A percentile compares a stretch with the other conserved stretches of the same genome.
phyloP scores from a whole-genome alignment of 1,284 basidiomycete species.

The Rhizopogon parksii region DNA sequence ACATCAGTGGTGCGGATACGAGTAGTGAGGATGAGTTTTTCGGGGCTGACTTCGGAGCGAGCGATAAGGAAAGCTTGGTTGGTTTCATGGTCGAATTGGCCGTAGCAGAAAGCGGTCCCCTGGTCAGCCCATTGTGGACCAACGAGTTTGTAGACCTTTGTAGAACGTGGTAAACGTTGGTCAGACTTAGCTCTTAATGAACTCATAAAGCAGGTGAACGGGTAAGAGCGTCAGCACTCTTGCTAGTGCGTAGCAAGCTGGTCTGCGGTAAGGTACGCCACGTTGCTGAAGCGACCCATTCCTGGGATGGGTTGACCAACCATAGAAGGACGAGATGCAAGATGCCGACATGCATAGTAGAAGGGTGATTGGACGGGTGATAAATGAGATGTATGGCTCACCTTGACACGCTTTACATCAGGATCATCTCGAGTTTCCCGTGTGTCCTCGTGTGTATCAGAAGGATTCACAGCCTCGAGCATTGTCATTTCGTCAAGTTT shows the following conservation, averaged over 20 bases:
- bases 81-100: constrained; percentile 73
- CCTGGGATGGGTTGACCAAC: constrained; percentile 15
- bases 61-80: constrained; percentile 81
- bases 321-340: constrained; percentile 8
- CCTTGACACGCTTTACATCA: constrained; percentile 37
- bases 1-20: constrained; percentile 78
- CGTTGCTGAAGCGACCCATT: constrained; percentile 21
- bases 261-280: constrained; percentile 12
- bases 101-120: constrained; percentile 90
- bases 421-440: constrained; percentile 31
- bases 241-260: constrained; percentile 14
- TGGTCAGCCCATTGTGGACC: constrained; percentile 88
- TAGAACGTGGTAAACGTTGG: constrained; percentile 21
- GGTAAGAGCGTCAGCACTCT: constrained; percentile 12
- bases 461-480: constrained; percentile 31
- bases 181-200: constrained; percentile 28
- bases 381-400: constrained; percentile 26
- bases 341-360: constrained; percentile 10
- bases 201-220: constrained; percentile 25
- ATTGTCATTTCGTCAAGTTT: constrained; percentile 30
- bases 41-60: constrained; percentile 68
- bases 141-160: constrained; percentile 86
- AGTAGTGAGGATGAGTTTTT: constrained; percentile 66
- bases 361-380: constrained; percentile 11
- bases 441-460: constrained; percentile 29